phyloP scores from a whole-genome alignment of 2,329 filamentous ascomycete genomes.

The Fusarium sacchari region DNA sequence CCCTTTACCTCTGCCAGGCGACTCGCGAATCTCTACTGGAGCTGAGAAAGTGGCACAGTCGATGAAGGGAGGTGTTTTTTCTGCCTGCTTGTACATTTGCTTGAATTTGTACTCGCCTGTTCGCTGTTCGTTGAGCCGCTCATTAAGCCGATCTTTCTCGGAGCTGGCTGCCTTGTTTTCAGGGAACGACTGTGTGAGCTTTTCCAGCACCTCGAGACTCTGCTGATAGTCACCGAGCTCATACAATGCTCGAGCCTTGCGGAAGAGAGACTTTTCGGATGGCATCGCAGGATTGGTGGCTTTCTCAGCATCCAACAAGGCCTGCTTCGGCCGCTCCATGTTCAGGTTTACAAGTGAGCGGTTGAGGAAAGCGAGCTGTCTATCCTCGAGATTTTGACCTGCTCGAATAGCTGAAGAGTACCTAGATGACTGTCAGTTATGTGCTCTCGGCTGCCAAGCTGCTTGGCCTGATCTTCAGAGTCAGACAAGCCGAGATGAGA shows the following conservation, averaged over 20 bases:
- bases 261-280: background rate
- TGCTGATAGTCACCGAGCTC: background rate
- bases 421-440: background rate
- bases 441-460: background rate
- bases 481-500: background rate
- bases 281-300: background rate
- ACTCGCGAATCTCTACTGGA: background rate
- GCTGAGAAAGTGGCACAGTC: background rate
- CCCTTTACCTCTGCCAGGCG: background rate
- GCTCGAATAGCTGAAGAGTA: background rate
- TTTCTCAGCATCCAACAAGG: background rate
- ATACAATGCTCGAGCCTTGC: background rate
- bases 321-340: background rate
- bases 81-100: background rate
- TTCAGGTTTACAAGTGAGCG: background rate
- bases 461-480: background rate
- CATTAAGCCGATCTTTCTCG: background rate
- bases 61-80: background rate
- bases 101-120: background rate
- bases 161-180: background rate
- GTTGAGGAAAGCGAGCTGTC: background rate
- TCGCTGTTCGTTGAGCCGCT: background rate
- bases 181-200: background rate
- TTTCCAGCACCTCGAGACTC: background rate
- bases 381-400: background rate